Evolutionary conservation across 2,329 filamentous ascomycete genomes (phyloP).

Genomic region (Ophiocordyceps robertsii): DNA sequence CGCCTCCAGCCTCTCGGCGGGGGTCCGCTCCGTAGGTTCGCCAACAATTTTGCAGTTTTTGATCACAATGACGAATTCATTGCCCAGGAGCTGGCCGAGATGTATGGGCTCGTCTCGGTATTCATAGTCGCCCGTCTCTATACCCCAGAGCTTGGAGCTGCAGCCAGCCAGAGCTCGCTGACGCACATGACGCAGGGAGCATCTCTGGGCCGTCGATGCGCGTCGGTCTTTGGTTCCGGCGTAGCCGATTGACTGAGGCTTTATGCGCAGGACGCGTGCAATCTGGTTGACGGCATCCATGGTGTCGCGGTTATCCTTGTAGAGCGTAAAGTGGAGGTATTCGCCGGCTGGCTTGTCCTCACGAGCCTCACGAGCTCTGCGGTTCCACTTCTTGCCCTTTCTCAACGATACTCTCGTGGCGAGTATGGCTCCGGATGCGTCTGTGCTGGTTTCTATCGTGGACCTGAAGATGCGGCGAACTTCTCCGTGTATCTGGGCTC

Average conservation of each 20-base stretch:
- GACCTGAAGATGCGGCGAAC: slow-evolving; percentile 71
- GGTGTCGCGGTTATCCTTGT: slow-evolving; percentile 95
- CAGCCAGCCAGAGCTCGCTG: slow-evolving; percentile 49
- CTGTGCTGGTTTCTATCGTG: slow-evolving; percentile 62
- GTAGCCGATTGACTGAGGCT: slow-evolving; percentile 57
- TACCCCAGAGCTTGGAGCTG: slow-evolving; percentile 49
- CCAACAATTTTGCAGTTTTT: slow-evolving; percentile 61
- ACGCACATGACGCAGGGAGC: slow-evolving; percentile 45
- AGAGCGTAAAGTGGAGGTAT: slow-evolving; percentile 80
- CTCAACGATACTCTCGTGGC: slow-evolving; percentile 47
- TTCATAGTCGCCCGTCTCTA: slow-evolving; percentile 66
- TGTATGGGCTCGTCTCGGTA: slow-evolving; percentile 60
- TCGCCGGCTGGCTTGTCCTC: slow-evolving; percentile 41
- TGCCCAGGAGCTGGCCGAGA: slow-evolving; percentile 74
- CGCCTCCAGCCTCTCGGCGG: slow-evolving; percentile 14
- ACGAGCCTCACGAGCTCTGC: slow-evolving; percentile 11
- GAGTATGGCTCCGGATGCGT: slow-evolving; percentile 42
- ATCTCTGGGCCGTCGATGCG: slow-evolving; percentile 72
- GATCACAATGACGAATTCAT: slow-evolving; percentile 85
- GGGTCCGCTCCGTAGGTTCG: slow-evolving; percentile 13
- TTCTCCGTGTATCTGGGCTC: slow-evolving; percentile 39
- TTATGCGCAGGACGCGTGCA: slow-evolving; percentile 59
- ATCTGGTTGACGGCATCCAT: slow-evolving; percentile 80
- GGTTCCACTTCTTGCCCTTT: slow-evolving; percentile 15
- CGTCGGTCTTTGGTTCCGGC: slow-evolving; percentile 87